Evolutionary conservation across 2,329 filamentous ascomycete species (phyloP).

Genomic region (Fusarium udum): DNA sequence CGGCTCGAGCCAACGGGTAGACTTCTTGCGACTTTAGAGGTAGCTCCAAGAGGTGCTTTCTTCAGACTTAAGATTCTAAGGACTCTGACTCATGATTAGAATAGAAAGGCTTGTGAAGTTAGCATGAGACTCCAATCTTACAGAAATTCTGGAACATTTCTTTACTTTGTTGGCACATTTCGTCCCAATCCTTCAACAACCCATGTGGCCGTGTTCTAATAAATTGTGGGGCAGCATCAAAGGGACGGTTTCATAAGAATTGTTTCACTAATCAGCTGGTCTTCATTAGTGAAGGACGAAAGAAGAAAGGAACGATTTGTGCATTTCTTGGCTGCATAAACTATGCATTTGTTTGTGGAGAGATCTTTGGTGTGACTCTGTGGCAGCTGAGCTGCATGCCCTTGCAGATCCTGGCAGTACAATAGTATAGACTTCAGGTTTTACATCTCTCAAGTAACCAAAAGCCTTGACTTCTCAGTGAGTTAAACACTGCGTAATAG

Average conservation of each 20-base stretch:
- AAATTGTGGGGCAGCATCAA: neutral
- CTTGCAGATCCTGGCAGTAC: neutral
- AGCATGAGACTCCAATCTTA: neutral
- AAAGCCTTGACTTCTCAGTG: neutral
- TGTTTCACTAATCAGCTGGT: neutral
- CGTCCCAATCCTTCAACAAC: neutral
- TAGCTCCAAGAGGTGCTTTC: neutral
- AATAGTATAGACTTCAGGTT: neutral
- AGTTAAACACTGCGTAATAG: neutral
- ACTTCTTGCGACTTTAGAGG: neutral
- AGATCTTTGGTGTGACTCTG: constrained; percentile 1
- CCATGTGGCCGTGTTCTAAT: neutral
- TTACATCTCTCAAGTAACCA: neutral
- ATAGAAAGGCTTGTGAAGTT: neutral
- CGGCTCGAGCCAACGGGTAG: too few relatives aligned
- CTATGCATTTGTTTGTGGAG: neutral
- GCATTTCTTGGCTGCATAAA: constrained; percentile 19
- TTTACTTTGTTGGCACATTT: neutral
- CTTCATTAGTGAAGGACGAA: neutral
- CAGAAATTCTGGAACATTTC: neutral
- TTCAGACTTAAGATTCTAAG: neutral
- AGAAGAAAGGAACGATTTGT: neutral
- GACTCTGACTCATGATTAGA: neutral
- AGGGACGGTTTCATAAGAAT: neutral
- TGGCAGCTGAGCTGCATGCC: neutral